Evolutionary conservation across 805 yeast species (phyloP).

Genomic region (Ogataea populi-albae): DNA sequence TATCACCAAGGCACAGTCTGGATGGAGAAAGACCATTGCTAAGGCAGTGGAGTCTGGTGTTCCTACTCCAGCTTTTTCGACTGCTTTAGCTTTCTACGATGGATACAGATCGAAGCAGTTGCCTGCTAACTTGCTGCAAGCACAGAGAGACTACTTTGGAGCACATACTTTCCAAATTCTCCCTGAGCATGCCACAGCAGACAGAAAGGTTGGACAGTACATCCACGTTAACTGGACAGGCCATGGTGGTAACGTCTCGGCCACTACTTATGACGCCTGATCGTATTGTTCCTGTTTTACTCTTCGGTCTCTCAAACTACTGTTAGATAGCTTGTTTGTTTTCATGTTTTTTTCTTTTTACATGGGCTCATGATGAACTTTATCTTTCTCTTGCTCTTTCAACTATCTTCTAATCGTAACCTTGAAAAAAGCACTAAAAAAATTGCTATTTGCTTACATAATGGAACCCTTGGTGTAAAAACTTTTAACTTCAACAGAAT

Average conservation of each 20-base stretch:
- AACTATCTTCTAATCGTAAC: too few species aligned
- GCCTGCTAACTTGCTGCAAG: conserved; percentile 98
- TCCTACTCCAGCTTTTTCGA: conserved; percentile 96
- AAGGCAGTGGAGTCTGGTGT: conserved; percentile 82
- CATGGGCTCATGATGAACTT: too few species aligned
- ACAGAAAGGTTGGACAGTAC: conserved; percentile 74
- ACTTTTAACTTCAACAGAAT: conserved; percentile 5
- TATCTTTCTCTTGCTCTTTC: too few species aligned
- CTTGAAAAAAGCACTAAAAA: too few species aligned
- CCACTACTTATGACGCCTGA: conserved; percentile 91
- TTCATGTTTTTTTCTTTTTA: too few species aligned
- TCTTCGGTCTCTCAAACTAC: background rate
- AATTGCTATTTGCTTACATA: too few species aligned
- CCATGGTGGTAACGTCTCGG: conserved; percentile 96
- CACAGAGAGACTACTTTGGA: conserved; percentile 99
- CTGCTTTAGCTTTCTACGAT: conserved; percentile 96
- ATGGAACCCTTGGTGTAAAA: too few species aligned
- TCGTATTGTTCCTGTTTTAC: conserved; percentile 2
- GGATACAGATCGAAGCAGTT: conserved; percentile 95
- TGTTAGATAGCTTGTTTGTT: background rate
- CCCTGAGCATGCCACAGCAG: conserved; percentile 77
- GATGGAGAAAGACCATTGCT: conserved; percentile 90
- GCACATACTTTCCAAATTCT: conserved; percentile 98
- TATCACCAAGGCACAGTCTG: conserved; percentile 85
- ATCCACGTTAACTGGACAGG: conserved; percentile 99